Percentiles rank a stretch among this genome's conserved stretches.
phyloP scores from a whole-genome alignment of 108 stramenopile species.

The Pseudonitzschia multiseries region DNA sequence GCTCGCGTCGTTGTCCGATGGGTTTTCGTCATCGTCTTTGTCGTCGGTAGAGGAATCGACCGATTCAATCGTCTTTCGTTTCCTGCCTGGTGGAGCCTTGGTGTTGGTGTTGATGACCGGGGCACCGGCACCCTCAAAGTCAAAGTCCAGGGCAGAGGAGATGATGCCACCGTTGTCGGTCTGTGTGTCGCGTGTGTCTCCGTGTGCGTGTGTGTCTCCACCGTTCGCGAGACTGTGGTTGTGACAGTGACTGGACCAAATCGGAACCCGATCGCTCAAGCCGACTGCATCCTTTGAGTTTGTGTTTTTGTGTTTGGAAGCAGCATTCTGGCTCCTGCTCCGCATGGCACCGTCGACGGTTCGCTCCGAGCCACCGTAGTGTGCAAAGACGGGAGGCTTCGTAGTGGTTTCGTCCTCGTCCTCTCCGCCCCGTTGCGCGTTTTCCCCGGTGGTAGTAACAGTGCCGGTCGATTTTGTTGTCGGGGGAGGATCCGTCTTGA shows the following conservation, averaged over 20 bases:
- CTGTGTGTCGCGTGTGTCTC: too few species aligned
- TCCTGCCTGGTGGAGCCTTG: background rate
- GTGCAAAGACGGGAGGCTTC: slow-evolving; percentile 15
- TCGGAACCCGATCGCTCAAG: slow-evolving; percentile 10
- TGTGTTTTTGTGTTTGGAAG: background rate
- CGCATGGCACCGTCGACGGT: slow-evolving; percentile 54
- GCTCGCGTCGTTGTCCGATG: background rate
- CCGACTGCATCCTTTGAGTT: background rate
- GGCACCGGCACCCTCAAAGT: background rate
- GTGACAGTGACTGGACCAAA: slow-evolving; percentile 8
- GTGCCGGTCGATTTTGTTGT: too few species aligned
- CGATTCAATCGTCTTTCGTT: background rate
- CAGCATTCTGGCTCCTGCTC: slow-evolving; percentile 1
- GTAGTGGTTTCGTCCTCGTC: slow-evolving; percentile 6
- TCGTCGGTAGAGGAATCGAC: slow-evolving; percentile 3
- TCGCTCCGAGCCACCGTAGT: slow-evolving; percentile 74
- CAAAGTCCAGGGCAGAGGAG: too few species aligned
- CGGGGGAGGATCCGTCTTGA: too few species aligned
- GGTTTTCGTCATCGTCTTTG: background rate
- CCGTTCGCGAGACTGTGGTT: background rate
- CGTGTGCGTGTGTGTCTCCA: background rate
- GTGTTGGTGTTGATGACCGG: background rate
- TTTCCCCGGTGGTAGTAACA: too few species aligned
- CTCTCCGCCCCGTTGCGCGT: too few species aligned
- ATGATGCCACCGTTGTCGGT: too few species aligned